These are phyloP conservation scores for Beauveria brongniartii DNA, from an alignment of 2,329 filamentous ascomycete species.

Conservation along the genomic window DNA sequence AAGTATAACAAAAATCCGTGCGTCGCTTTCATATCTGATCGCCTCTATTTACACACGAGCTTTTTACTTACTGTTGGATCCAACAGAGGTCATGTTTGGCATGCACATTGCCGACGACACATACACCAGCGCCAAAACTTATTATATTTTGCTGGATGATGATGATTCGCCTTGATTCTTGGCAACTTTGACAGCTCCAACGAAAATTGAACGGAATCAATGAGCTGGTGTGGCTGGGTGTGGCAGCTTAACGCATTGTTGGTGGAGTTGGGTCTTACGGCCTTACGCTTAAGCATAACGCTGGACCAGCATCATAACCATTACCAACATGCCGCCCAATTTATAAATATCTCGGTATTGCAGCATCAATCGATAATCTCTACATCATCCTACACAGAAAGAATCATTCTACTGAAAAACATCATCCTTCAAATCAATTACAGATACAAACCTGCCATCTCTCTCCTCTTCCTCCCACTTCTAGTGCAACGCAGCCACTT, in stretches of 20 bases:
- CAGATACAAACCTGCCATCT: not conserved
- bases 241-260: not conserved
- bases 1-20: constrained; percentile 4
- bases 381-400: not conserved
- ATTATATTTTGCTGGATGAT: not conserved
- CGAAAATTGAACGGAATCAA: not conserved
- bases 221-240: not conserved
- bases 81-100: not conserved
- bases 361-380: not conserved
- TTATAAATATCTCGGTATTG: not conserved
- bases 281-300: constrained; percentile 8
- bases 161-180: not conserved
- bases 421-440: not conserved
- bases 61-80: not conserved
- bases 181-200: too few species aligned
- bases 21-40: not conserved
- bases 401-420: not conserved
- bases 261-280: not conserved
- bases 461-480: not conserved
- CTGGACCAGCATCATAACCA: not conserved
- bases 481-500: not conserved
- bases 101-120: not conserved
- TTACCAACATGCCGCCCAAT: not conserved
- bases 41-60: not conserved
- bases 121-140: not conserved